These are phyloP conservation scores for Trametes villosa DNA, from an alignment of 768 basidiomycete species.

Conservation along the genomic window DNA sequence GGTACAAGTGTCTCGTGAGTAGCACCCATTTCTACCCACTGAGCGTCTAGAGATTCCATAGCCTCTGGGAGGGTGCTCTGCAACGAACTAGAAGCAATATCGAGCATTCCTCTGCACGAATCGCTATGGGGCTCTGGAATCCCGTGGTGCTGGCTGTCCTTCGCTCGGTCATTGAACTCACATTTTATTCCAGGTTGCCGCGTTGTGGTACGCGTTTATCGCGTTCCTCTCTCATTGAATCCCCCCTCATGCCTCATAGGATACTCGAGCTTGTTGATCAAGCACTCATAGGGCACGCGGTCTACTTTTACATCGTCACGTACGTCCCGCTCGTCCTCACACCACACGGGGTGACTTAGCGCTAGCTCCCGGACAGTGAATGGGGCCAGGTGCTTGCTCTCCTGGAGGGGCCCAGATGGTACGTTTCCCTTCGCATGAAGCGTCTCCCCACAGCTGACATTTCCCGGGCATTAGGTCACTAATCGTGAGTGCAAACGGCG, in stretches of 20 bases:
- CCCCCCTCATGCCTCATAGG: constrained; percentile 37
- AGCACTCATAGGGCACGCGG: constrained; percentile 52
- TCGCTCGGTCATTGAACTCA: too few relatives aligned
- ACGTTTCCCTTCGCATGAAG: neutral
- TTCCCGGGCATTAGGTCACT: constrained; percentile 14
- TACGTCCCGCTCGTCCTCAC: constrained; percentile 36
- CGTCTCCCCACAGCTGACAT: neutral
- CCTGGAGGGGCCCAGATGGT: constrained; percentile 21
- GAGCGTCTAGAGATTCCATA: too few relatives aligned
- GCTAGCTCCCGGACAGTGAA: constrained; percentile 19
- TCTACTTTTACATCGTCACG: constrained; percentile 61
- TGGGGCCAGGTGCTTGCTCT: constrained; percentile 32
- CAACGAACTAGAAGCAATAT: too few relatives aligned
- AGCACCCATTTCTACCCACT: neutral
- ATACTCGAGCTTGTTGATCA: constrained; percentile 53
- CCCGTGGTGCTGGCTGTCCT: too few relatives aligned
- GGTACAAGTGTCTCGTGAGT: constrained; percentile 58
- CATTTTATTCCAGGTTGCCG: constrained; percentile 32
- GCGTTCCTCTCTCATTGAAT: neutral
- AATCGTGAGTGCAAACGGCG: constrained; percentile 18
- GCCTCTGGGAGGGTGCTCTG: too few relatives aligned
- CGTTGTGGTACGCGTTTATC: constrained; percentile 35
- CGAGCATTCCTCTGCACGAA: too few relatives aligned
- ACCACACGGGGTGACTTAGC: neutral
- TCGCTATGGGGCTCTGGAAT: too few relatives aligned